Evolutionary conservation across 345 rosid species (phyloP), one percentile per base, ranked within the genome.

Genomic region (Garcia nutans): DNA sequence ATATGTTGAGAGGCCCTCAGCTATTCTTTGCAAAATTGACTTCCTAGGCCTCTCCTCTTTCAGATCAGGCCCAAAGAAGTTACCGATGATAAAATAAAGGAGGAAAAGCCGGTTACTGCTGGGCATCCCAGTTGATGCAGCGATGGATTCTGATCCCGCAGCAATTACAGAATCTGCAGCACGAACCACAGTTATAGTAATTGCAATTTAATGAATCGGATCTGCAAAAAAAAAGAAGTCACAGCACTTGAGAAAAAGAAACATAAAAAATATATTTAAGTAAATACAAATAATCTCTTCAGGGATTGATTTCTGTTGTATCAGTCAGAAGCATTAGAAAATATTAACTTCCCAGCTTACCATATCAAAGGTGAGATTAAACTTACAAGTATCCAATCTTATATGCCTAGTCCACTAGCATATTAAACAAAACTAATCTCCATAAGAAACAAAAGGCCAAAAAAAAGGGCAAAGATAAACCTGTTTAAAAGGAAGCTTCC

Each of bases 21-120:
- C 70, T 66, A 50, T 78, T 52, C 86, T 79, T 70, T 79, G 82
- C 47, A 84, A 83, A 47, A 78, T 83, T 57, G 87, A 84, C 67
- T 82, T 80, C 3, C 1, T 63, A 6, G 63, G 72, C 26, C 28
- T 22, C 64, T 77, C 69, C 0, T 68, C 65, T 78, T 26, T 79
- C 45, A 86, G 33, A 55, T 65, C 65, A 55, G 75, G 76, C 42
- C 76, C 76, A 62, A 73, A 73, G 26, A 63, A 73, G 45, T 9
- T 73, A 8, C 76, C 69, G 0, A 31, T 26, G 44, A 62, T 62
- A 54, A 73, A 73, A 20, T 62, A 61, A 6, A 62, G 59, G 28
- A 73, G 76, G 59, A 73, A 73, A 20, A 33, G 47, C 60, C 33
- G 69, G 49, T 63, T 67, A 31, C 17, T 20, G 16, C 16, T 44